Evolutionary conservation across 805 yeast genomes (phyloP).

Genomic region (Wickerhamiella alocasiicola): DNA sequence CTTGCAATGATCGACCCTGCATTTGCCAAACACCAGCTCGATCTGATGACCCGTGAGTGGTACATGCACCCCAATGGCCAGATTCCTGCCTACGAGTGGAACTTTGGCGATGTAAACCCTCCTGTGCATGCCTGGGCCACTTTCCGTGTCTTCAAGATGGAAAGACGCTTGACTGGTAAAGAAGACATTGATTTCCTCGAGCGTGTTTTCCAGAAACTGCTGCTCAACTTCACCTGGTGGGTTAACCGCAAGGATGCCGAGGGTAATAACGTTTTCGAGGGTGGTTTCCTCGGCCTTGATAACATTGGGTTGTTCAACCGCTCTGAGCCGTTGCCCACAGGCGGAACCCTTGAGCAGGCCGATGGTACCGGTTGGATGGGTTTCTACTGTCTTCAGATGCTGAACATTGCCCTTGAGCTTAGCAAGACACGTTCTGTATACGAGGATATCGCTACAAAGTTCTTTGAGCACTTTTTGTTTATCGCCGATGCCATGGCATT

Average conservation of each 20-base stretch:
- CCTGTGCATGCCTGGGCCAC: slow-evolving; percentile 97
- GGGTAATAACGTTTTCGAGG: slow-evolving; percentile 85
- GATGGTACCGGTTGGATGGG: slow-evolving; percentile 99
- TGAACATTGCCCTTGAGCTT: slow-evolving; percentile 80
- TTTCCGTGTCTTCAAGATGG: slow-evolving; percentile 75
- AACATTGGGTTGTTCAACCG: slow-evolving; percentile 88
- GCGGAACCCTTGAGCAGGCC: slow-evolving; percentile 82
- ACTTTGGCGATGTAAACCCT: slow-evolving; percentile 88
- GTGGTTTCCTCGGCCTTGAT: slow-evolving; percentile 87
- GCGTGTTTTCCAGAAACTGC: slow-evolving; percentile 80
- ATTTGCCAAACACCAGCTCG: slow-evolving; percentile 81
- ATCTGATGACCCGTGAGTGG: slow-evolving; percentile 83
- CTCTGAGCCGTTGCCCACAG: slow-evolving; percentile 86
- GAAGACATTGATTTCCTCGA: slow-evolving; percentile 77
- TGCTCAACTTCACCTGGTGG: slow-evolving; percentile 95
- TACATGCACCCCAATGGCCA: slow-evolving; percentile 98
- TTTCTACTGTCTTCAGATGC: slow-evolving; percentile 77
- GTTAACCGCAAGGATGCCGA: slow-evolving; percentile 78
- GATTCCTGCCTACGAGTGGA: slow-evolving; percentile 95
- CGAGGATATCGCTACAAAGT: slow-evolving; percentile 87
- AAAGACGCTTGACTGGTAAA: slow-evolving; percentile 69
- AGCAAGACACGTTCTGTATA: slow-evolving; percentile 77
- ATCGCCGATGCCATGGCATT: slow-evolving; percentile 89
- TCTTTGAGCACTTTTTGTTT: slow-evolving; percentile 81
- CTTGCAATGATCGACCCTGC: slow-evolving; percentile 87